phyloP scores from a whole-genome alignment of 108 stramenopile species.

The Chaetoceros muelleri region DNA sequence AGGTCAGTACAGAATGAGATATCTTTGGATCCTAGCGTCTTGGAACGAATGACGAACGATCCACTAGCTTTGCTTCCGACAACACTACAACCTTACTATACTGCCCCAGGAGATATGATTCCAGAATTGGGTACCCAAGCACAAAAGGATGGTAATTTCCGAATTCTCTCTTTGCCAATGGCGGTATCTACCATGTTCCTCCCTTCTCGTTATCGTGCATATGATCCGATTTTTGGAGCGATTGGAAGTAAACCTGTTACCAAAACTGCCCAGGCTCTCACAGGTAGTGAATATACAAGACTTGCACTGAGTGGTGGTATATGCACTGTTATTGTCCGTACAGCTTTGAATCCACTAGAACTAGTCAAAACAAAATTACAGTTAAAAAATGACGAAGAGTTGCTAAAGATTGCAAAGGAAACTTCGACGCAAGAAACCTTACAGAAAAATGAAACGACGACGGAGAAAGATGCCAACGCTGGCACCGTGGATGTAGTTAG shows the following conservation, averaged over 20 bases:
- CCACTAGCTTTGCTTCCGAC: conserved; percentile 55
- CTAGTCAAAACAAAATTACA: conserved; percentile 85
- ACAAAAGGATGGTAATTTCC: conserved; percentile 24
- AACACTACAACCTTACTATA: conserved; percentile 34
- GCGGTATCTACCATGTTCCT: conserved; percentile 12
- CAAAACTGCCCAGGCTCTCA: conserved; percentile 53
- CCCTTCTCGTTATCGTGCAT: conserved; percentile 46
- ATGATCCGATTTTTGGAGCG: conserved; percentile 74
- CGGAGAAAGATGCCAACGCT: conserved; percentile 13
- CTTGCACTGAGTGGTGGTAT: conserved; percentile 70
- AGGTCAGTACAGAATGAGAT: neutral
- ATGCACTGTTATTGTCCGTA: conserved; percentile 75
- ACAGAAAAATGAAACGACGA: conserved; percentile 1
- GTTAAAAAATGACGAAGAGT: conserved; percentile 64
- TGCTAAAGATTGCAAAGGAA: conserved; percentile 22
- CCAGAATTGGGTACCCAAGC: conserved; percentile 11
- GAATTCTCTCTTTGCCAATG: conserved; percentile 40
- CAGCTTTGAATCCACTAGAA: conserved; percentile 76
- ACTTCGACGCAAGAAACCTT: conserved; percentile 3
- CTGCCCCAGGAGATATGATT: neutral
- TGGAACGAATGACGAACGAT: conserved; percentile 34
- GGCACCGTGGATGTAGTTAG: conserved; percentile 49
- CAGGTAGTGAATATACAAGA: conserved; percentile 52
- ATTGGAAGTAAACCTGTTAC: conserved; percentile 68
- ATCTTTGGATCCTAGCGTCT: conserved; percentile 17